These are phyloP conservation scores for Lecanosticta acicola DNA, from an alignment of 2,329 filamentous ascomycete genomes.

Conservation along the genomic window DNA sequence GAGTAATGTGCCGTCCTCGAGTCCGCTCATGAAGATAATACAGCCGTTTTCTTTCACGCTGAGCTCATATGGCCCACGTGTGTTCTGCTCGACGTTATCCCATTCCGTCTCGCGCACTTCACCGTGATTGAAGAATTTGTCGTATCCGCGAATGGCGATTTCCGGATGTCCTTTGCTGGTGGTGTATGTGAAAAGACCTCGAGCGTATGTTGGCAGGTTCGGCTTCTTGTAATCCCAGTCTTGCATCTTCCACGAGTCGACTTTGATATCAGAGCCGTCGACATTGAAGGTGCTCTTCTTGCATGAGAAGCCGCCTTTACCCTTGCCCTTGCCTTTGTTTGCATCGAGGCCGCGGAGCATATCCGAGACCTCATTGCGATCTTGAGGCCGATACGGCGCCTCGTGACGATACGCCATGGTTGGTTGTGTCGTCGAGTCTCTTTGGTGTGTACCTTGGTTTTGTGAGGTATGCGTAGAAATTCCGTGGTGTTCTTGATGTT, in stretches of 20 bases:
- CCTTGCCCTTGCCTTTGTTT: conserved; percentile 47
- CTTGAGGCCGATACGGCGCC: conserved; percentile 62
- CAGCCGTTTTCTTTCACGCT: conserved; percentile 99
- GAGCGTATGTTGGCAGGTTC: conserved; percentile 83
- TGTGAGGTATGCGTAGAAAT: background rate
- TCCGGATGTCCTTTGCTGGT: conserved; percentile 61
- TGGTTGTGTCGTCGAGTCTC: too few relatives aligned
- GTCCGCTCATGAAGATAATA: conserved; percentile 92
- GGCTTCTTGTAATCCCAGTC: conserved; percentile 94
- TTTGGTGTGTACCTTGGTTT: background rate
- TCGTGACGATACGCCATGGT: conserved; percentile 49
- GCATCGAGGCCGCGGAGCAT: conserved; percentile 62
- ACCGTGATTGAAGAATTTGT: conserved; percentile 96
- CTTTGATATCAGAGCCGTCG: conserved; percentile 58
- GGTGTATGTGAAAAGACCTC: conserved; percentile 84
- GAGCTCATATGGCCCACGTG: conserved; percentile 83
- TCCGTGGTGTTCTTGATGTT: background rate
- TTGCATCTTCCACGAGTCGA: conserved; percentile 88
- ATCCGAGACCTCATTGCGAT: conserved; percentile 59
- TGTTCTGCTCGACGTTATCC: conserved; percentile 68
- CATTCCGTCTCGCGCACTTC: conserved; percentile 80
- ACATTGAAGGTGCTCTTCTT: conserved; percentile 77
- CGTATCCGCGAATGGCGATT: conserved; percentile 85
- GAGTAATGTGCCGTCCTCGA: conserved; percentile 81
- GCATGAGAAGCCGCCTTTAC: conserved; percentile 58